These are phyloP conservation scores for Balamuthia mandrillaris DNA, from an alignment of 208 protist species.

Conservation along the genomic window DNA sequence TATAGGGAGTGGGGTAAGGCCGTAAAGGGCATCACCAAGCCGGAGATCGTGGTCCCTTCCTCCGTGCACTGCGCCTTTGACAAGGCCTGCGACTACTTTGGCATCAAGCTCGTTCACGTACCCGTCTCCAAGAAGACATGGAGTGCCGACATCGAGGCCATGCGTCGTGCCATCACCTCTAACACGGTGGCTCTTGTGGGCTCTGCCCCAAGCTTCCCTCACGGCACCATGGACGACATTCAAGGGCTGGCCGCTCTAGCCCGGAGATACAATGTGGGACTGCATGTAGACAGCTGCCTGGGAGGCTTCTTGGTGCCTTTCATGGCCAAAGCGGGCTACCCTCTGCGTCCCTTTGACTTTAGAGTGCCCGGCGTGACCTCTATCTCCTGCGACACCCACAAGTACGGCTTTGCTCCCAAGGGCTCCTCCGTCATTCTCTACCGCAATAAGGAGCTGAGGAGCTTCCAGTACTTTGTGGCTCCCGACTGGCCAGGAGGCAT, in stretches of 20 bases:
- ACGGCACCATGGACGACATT: constrained; percentile 84
- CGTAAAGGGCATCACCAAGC: constrained; percentile 77
- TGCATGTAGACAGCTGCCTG: constrained; percentile 97
- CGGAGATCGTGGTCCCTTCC: constrained; percentile 81
- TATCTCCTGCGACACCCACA: constrained; percentile 98
- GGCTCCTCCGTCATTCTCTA: constrained; percentile 94
- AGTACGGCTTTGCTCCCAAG: constrained; percentile 97
- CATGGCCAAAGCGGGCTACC: constrained; percentile 83
- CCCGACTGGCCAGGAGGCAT: constrained; percentile 95
- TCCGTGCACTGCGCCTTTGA: constrained; percentile 95
- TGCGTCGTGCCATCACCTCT: constrained; percentile 85
- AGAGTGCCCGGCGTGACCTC: constrained; percentile 91
- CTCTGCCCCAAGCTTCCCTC: constrained; percentile 90
- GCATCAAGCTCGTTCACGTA: constrained; percentile 89
- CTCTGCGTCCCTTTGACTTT: constrained; percentile 82
- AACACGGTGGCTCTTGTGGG: constrained; percentile 92
- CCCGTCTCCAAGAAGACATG: constrained; percentile 77
- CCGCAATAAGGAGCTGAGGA: constrained; percentile 76
- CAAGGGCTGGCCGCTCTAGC: constrained; percentile 81
- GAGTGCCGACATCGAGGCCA: constrained; percentile 74
- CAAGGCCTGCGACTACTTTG: constrained; percentile 94
- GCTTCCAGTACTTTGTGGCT: constrained; percentile 90
- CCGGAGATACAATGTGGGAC: constrained; percentile 79
- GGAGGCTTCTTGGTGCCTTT: constrained; percentile 96
- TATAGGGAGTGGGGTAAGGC: constrained; percentile 85